Evolutionary conservation across 1,284 basidiomycete species (phyloP).

Genomic region (Heimioporus punctisporus): DNA sequence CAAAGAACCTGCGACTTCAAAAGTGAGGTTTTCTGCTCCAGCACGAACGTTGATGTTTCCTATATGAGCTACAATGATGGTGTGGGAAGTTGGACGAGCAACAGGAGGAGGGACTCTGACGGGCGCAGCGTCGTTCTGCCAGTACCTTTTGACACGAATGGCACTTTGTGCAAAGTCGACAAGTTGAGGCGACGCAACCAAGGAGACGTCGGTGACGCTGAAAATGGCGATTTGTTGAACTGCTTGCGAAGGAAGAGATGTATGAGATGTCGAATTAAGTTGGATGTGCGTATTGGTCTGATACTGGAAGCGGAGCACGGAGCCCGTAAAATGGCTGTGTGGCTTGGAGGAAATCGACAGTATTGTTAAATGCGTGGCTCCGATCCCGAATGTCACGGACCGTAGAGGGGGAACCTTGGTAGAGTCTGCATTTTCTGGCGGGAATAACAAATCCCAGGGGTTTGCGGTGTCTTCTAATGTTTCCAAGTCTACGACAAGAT

Average conservation of each 20-base stretch:
- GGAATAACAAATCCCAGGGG: constrained; percentile 34
- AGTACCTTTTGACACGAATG: constrained; percentile 46
- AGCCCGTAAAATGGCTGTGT: constrained; percentile 27
- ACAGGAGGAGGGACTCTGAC: constrained; percentile 1
- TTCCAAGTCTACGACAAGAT: constrained; percentile 48
- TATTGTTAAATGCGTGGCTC: constrained; percentile 18
- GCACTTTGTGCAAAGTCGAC: constrained; percentile 63
- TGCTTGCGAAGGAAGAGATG: constrained; percentile 17
- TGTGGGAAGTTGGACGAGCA: constrained; percentile 14
- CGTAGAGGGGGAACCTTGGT: constrained; percentile 5
- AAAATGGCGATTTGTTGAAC: constrained; percentile 43
- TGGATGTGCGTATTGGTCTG: constrained; percentile 13
- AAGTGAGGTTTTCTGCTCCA: constrained; percentile 49
- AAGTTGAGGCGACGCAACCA: constrained; percentile 59
- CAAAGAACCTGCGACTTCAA: constrained; percentile 44
- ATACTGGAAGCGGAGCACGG: constrained; percentile 30
- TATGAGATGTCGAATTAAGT: constrained; percentile 13
- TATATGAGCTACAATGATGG: constrained; percentile 37
- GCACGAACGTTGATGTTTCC: constrained; percentile 53
- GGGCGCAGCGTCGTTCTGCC: background rate
- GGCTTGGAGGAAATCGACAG: constrained; percentile 19
- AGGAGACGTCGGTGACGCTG: constrained; percentile 44
- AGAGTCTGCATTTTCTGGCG: constrained; percentile 6
- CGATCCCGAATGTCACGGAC: constrained; percentile 23
- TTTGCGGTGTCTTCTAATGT: constrained; percentile 32